These are phyloP conservation scores for Alternaria triticina DNA, from an alignment of 2,329 filamentous ascomycete genomes.

Conservation along the genomic window DNA sequence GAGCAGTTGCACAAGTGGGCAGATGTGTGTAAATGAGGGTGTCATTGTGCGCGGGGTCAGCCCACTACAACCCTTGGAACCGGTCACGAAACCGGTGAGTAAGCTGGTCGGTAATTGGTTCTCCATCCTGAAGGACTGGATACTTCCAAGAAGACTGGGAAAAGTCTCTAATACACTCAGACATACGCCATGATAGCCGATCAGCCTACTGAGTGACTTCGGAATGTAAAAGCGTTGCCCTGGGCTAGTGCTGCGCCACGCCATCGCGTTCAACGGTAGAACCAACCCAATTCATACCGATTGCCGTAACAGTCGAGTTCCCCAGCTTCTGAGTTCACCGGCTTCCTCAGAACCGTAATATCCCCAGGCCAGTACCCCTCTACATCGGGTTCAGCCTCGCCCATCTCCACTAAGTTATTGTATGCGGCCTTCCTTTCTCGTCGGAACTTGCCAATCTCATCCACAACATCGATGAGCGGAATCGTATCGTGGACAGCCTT, in stretches of 20 bases:
- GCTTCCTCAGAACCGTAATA: slow-evolving; percentile 62
- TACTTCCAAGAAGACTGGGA: not conserved
- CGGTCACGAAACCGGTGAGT: slow-evolving; percentile 12
- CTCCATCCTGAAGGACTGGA: not conserved
- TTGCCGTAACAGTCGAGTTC: slow-evolving; percentile 60
- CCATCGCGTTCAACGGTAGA: slow-evolving; percentile 53
- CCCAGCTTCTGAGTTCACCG: slow-evolving; percentile 49
- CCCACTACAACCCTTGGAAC: not conserved
- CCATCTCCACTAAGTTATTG: slow-evolving; percentile 44
- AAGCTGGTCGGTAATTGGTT: slow-evolving; percentile 15
- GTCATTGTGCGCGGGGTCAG: slow-evolving; percentile 10
- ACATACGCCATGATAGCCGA: not conserved
- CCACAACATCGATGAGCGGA: slow-evolving; percentile 56
- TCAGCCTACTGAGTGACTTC: not conserved
- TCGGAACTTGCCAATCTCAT: slow-evolving; percentile 61
- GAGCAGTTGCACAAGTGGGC: not conserved
- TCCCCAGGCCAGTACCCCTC: slow-evolving; percentile 67
- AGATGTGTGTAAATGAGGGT: not conserved
- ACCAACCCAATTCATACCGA: slow-evolving; percentile 59
- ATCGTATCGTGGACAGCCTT: slow-evolving; percentile 14
- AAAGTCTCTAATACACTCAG: not conserved
- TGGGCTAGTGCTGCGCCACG: not conserved
- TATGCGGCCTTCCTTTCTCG: slow-evolving; percentile 60
- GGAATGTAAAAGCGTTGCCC: not conserved
- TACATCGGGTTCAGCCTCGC: slow-evolving; percentile 46